A percentile compares a stretch with the other conserved stretches of the same genome.
These are phyloP conservation scores for Dendrobium officinale DNA, from an alignment of 106 monocot species.

Conservation along the genomic window DNA sequence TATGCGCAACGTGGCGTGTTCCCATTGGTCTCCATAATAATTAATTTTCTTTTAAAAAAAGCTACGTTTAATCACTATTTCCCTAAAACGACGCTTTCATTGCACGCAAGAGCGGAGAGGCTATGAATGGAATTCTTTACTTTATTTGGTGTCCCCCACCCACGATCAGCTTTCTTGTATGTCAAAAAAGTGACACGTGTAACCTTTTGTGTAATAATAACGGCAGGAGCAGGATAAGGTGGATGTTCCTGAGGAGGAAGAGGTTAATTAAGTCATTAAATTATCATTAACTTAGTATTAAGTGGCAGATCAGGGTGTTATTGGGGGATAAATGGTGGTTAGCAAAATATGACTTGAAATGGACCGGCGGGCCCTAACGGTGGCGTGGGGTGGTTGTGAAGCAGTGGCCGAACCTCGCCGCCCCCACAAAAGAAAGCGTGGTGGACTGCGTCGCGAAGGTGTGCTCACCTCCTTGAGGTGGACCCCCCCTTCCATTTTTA, in stretches of 20 bases:
- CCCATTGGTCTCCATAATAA: not conserved
- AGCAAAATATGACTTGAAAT: not conserved
- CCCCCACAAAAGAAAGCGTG: not conserved
- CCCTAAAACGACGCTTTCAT: not conserved
- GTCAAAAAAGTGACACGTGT: not conserved
- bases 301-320: no score
- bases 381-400: not conserved
- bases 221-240: not conserved
- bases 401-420: not conserved
- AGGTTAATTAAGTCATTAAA: not conserved
- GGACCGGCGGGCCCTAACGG: not conserved
- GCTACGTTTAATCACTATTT: no score
- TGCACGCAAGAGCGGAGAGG: constrained; percentile 4
- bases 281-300: not conserved
- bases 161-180: not conserved
- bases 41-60: no score
- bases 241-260: not conserved
- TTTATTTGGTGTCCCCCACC: constrained; percentile 4
- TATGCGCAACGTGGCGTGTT: not conserved
- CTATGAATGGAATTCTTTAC: not conserved
- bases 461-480: not conserved
- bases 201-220: no score
- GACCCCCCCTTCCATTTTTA: no score
- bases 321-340: not conserved
- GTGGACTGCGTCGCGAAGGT: not conserved